Conservation (phyloP, 2,329 filamentous ascomycete genomes). For the Arthrobotrys pseudoclavata region DNA sequence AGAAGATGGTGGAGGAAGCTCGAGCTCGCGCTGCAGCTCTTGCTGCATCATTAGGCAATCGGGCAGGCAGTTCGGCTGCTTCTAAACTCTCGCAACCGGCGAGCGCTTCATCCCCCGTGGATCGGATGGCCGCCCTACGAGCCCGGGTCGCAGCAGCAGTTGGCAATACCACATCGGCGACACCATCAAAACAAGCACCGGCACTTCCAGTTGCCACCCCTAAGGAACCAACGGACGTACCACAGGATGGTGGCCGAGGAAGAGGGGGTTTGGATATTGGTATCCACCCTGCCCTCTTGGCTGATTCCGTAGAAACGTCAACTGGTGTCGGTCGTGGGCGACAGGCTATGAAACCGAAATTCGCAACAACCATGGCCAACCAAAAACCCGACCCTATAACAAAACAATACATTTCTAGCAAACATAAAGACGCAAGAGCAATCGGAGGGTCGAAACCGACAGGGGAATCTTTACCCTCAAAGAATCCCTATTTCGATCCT, state of each 20-base stretch:
- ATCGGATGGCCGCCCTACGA: constrained; percentile 81
- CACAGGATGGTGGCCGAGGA: constrained; percentile 70
- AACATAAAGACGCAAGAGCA: constrained; percentile 29
- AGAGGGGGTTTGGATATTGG: constrained; percentile 80
- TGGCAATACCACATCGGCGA: constrained; percentile 67
- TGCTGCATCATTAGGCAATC: constrained; percentile 60
- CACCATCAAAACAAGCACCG: constrained; percentile 61
- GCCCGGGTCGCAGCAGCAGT: constrained; percentile 84
- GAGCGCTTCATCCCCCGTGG: constrained; percentile 69
- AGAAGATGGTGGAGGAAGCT: constrained; percentile 64
- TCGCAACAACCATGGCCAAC: constrained; percentile 72
- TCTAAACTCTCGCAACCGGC: constrained; percentile 43
- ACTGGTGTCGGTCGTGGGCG: constrained; percentile 65
- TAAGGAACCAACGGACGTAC: constrained; percentile 66
- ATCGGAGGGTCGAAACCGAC: constrained; percentile 62
- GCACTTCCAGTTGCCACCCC: constrained; percentile 65
- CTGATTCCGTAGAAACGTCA: constrained; percentile 69
- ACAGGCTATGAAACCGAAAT: constrained; percentile 69
- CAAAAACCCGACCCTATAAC: constrained; percentile 69
- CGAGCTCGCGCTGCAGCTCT: constrained; percentile 62
- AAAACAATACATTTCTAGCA: constrained; percentile 10
- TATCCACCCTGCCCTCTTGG: constrained; percentile 79
- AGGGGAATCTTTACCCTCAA: constrained; percentile 64
- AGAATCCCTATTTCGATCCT: constrained; percentile 87
- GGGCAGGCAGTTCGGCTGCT: constrained; percentile 11